These are phyloP conservation scores for Cyclotella kingstonii DNA, from an alignment of 108 stramenopile genomes.

Conservation along the genomic window DNA sequence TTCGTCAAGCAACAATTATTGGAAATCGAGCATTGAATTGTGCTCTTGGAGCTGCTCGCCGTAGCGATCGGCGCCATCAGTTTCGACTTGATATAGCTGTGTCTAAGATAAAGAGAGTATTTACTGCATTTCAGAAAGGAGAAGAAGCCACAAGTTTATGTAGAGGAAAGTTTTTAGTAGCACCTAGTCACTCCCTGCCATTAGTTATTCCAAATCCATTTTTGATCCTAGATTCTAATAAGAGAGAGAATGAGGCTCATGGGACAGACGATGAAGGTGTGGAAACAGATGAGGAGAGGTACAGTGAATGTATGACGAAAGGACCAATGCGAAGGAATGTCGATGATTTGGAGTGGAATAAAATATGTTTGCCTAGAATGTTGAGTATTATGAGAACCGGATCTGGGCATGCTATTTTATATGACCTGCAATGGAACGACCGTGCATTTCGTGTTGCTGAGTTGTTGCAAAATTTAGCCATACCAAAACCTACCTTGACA, in stretches of 20 bases:
- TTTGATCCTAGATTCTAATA: neutral
- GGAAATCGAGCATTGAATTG: conserved; percentile 55
- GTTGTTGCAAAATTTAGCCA: conserved; percentile 52
- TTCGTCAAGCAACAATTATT: conserved; percentile 57
- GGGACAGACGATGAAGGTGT: conserved; percentile 7
- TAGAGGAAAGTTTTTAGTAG: conserved; percentile 1
- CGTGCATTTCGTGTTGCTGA: conserved; percentile 64
- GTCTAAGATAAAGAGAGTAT: conserved; percentile 5
- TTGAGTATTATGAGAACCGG: conserved; percentile 62
- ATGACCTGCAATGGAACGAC: conserved; percentile 69
- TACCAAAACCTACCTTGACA: neutral
- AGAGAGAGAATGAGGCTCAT: neutral
- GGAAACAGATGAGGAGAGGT: neutral
- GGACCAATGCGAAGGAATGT: conserved; percentile 17
- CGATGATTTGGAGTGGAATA: conserved; percentile 55
- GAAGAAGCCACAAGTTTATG: neutral
- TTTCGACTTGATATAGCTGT: conserved; percentile 55
- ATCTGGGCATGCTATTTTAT: conserved; percentile 69
- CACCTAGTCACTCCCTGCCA: conserved; percentile 22
- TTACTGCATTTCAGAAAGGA: conserved; percentile 4
- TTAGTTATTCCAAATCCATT: conserved; percentile 32
- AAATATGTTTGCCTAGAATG: conserved; percentile 59
- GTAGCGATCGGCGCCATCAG: conserved; percentile 48
- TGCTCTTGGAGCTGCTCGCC: conserved; percentile 48
- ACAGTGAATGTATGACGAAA: neutral